Evolutionary conservation across 1,284 basidiomycete genomes (phyloP), one percentile per base, ranked within the genome.

Genomic region (Ganoderma resinaceum): DNA sequence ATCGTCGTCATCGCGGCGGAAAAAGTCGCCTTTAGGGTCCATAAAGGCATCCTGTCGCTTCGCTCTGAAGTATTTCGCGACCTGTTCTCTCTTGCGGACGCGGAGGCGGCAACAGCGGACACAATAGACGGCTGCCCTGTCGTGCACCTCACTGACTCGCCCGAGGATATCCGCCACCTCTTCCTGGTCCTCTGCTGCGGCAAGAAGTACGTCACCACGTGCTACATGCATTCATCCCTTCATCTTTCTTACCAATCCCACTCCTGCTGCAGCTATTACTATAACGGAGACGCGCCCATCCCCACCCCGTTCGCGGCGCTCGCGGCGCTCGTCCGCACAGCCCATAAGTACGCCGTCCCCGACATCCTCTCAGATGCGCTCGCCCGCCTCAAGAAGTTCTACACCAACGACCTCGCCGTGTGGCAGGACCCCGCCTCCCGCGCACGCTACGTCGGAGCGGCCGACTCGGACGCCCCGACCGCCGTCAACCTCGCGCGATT

Each of bases 51-150:
- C 58, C 66, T 76, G 5, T 52, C 72, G 2, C 65, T 62, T 8
- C 64, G 62, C 3, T 76, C 74, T 7, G 66, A 67, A n/a, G 67
- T 74, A 1, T 75, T 76, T 52, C 64, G 68, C 26, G 73, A 69
- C 53, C 60, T 74, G 43, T 71, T 75, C 64, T 53, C 29, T 4
- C 52, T 73, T 16, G 67, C 70, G 4, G 63, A 65, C n/a, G 60
- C 67, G n/a, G 58, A 46, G 5, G 61, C 63, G 18, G 55, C 55
- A n/a, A 61, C 59, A 11, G 42, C 35, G 16, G 71, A 67, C 16
- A 65, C 29, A 16, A 60, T 74, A 8, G 73, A 72, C 2, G 73
- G 62, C 1, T 70, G 69, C 61, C 68, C 73, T 5, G 29, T 69
- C 1, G 70, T 75, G 20, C 58, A 66, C 11, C 35, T 75, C 9